Evolutionary conservation across 2,329 filamentous ascomycete genomes (phyloP).

Genomic region (Sporothrix euskadiensis): DNA sequence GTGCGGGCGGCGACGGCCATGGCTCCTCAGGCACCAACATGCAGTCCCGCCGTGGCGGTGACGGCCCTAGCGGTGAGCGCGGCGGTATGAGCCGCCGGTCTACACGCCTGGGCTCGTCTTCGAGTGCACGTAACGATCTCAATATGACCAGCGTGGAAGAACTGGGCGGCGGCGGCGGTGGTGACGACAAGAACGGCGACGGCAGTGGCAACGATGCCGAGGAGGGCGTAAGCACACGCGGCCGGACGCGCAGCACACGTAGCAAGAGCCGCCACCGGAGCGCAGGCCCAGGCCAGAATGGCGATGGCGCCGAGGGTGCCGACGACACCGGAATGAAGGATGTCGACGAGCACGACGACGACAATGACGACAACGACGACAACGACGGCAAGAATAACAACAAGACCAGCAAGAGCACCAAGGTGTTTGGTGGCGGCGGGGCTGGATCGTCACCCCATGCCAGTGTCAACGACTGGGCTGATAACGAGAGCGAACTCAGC

Average conservation of each 20-base stretch:
- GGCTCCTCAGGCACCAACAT: constrained; percentile 5
- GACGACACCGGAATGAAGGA: constrained; percentile 31
- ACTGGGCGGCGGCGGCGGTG: constrained; percentile 36
- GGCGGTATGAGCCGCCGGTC: constrained; percentile 29
- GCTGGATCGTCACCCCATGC: constrained; percentile 53
- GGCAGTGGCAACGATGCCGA: constrained; percentile 43
- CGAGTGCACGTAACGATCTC: constrained; percentile 47
- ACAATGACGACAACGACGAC: background rate
- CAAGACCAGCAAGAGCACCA: constrained; percentile 38
- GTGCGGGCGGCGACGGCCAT: background rate
- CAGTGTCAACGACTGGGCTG: constrained; percentile 65
- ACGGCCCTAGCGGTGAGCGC: background rate
- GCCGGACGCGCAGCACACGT: constrained; percentile 37
- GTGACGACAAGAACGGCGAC: constrained; percentile 44
- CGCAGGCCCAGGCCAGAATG: constrained; percentile 30
- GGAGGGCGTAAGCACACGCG: constrained; percentile 39
- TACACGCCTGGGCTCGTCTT: constrained; percentile 53
- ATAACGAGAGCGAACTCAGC: constrained; percentile 69
- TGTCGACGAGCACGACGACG: constrained; percentile 21
- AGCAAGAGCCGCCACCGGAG: constrained; percentile 32
- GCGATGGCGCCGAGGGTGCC: constrained; percentile 36
- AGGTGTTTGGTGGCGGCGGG: constrained; percentile 37
- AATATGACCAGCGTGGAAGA: constrained; percentile 41
- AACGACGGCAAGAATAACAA: constrained; percentile 34
- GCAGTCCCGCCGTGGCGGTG: constrained; percentile 24